A percentile compares a stretch with the other conserved stretches of the same genome.
phyloP scores from a whole-genome alignment of 805 yeast genomes.

The Candida tibetensis region DNA sequence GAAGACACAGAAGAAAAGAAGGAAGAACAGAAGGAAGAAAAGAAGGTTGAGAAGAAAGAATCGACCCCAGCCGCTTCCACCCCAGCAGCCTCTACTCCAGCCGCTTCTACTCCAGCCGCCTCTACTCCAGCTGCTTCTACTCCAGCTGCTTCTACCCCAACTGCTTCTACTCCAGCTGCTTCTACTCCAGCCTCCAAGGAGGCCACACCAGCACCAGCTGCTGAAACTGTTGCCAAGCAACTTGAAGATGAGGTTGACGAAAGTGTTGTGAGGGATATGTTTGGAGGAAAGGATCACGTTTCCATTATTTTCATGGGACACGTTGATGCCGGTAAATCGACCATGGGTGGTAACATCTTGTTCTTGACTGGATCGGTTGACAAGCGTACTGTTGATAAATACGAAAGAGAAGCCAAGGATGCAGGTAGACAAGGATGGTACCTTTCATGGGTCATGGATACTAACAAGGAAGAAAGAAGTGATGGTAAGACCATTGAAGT shows the following conservation, averaged over 20 bases:
- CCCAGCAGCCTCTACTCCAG: slow-evolving; percentile 12
- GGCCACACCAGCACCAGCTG: slow-evolving; percentile 21
- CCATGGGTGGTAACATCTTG: slow-evolving; percentile 98
- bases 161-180: too few species aligned
- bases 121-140: slow-evolving; percentile 9
- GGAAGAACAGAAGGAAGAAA: slow-evolving; percentile 8
- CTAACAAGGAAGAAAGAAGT: slow-evolving; percentile 96
- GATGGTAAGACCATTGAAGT: slow-evolving; percentile 99
- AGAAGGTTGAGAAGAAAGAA: slow-evolving; percentile 18
- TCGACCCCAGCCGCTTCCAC: slow-evolving; percentile 17
- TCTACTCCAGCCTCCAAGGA: slow-evolving; percentile 14
- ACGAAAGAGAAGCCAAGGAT: slow-evolving; percentile 97
- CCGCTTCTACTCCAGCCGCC: slow-evolving; percentile 13
- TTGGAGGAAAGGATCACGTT: slow-evolving; percentile 96
- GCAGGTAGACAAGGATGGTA: slow-evolving; percentile 99
- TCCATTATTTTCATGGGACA: slow-evolving; percentile 99
- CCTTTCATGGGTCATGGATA: slow-evolving; percentile 98
- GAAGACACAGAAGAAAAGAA: slow-evolving; percentile 26
- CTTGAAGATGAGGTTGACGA: slow-evolving; percentile 83
- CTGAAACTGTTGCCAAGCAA: slow-evolving; percentile 59
- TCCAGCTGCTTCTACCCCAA: too few species aligned
- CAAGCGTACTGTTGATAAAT: slow-evolving; percentile 96
- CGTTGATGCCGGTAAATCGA: slow-evolving; percentile 98
- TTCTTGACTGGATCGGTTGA: slow-evolving; percentile 96
- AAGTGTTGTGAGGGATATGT: slow-evolving; percentile 86